phyloP scores from a whole-genome alignment of 768 basidiomycete species.

The Lactarius hatsudake region DNA sequence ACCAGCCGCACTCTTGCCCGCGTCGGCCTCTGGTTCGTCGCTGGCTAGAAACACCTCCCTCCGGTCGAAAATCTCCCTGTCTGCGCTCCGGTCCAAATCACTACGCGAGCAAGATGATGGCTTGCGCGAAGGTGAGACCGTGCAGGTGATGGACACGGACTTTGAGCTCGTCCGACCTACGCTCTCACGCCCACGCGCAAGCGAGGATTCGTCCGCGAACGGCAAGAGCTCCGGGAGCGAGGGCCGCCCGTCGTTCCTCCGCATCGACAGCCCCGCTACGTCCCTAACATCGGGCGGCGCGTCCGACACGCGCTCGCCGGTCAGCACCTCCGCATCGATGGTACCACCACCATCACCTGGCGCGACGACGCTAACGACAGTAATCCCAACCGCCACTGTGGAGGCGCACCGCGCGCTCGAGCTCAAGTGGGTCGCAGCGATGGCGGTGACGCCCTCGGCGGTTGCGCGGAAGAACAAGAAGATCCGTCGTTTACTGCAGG shows the following conservation, averaged over 20 bases:
- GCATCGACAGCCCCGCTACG: slow-evolving; percentile 35
- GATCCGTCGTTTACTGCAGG: slow-evolving; percentile 64
- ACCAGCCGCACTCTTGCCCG: slow-evolving; percentile 40
- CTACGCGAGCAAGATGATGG: slow-evolving; percentile 35
- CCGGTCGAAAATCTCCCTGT: slow-evolving; percentile 64
- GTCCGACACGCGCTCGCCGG: slow-evolving; percentile 24
- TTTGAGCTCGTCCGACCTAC: slow-evolving; percentile 73
- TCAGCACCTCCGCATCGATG: slow-evolving; percentile 19
- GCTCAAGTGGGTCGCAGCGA: slow-evolving; percentile 66
- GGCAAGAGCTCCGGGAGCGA: slow-evolving; percentile 16
- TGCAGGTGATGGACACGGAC: slow-evolving; percentile 79
- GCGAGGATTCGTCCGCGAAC: slow-evolving; percentile 49
- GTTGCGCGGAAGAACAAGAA: slow-evolving; percentile 80
- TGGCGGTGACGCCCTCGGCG: slow-evolving; percentile 53
- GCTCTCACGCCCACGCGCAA: slow-evolving; percentile 45
- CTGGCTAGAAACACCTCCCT: slow-evolving; percentile 38
- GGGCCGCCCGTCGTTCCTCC: slow-evolving; percentile 28
- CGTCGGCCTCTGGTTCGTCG: slow-evolving; percentile 35
- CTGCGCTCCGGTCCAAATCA: slow-evolving; percentile 53
- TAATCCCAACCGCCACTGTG: slow-evolving; percentile 9
- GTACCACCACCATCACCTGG: slow-evolving; percentile 8
- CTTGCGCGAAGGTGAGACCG: slow-evolving; percentile 40
- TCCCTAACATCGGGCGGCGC: slow-evolving; percentile 31
- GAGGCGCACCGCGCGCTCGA: slow-evolving; percentile 76
- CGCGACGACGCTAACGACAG: not conserved